A percentile compares a stretch with the other conserved stretches of the same genome.
Evolutionary conservation across 208 protist genomes (phyloP).

Genomic region (Zelonia costaricensis): DNA sequence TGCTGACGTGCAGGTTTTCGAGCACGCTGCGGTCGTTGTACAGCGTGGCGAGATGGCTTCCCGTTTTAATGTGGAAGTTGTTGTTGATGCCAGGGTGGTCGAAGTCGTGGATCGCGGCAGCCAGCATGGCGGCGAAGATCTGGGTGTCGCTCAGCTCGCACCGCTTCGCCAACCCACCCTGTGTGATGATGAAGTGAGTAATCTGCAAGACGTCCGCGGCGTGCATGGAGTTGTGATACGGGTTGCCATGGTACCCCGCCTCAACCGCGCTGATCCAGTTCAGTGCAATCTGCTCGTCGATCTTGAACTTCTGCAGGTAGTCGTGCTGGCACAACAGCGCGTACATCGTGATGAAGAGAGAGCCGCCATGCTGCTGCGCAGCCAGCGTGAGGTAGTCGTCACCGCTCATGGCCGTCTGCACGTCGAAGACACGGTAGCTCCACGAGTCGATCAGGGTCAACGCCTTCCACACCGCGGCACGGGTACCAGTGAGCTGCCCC

Average conservation of each 20-base stretch:
- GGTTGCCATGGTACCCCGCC: constrained; percentile 91
- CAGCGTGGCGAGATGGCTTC: constrained; percentile 82
- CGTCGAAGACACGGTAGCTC: constrained; percentile 87
- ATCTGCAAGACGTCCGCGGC: constrained; percentile 92
- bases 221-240: constrained; percentile 95
- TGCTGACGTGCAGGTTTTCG: constrained; percentile 94
- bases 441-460: constrained; percentile 83
- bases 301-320: constrained; percentile 89
- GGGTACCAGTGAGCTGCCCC: constrained; percentile 36
- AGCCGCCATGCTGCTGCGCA: constrained; percentile 63
- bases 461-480: constrained; percentile 58
- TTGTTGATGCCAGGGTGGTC: constrained; percentile 97
- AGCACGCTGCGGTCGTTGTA: constrained; percentile 97
- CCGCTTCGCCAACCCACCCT: constrained; percentile 68
- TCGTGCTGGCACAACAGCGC: constrained; percentile 84
- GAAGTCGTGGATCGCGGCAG: constrained; percentile 96
- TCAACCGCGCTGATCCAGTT: constrained; percentile 91
- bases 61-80: constrained; percentile 91
- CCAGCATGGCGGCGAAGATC: constrained; percentile 87
- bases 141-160: constrained; percentile 83
- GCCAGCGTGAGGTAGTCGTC: constrained; percentile 70
- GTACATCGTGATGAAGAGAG: constrained; percentile 89
- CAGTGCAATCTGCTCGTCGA: constrained; percentile 87
- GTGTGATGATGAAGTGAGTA: constrained; percentile 82
- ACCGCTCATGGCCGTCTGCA: constrained; percentile 77